A percentile compares a stretch with the other conserved stretches of the same genome.
Evolutionary conservation across 495 filamentous ascomycete genomes (phyloP).

Genomic region (Paragyromitra xinjiangensis): DNA sequence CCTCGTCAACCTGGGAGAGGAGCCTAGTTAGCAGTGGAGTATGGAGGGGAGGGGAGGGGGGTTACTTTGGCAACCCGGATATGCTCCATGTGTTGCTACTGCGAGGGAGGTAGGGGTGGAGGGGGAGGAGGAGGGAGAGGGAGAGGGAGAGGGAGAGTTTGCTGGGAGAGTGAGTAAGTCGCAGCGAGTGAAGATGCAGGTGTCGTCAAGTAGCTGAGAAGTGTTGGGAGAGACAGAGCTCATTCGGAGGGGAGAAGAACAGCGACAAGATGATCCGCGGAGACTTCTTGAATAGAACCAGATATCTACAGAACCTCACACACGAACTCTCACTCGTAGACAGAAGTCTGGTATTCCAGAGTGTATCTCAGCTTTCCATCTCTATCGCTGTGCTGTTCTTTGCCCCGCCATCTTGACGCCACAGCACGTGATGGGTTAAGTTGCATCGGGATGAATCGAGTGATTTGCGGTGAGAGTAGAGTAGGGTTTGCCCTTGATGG

Average conservation of each 20-base stretch:
- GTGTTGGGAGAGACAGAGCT: slow-evolving; percentile 9
- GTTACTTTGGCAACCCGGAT: slow-evolving; percentile 56
- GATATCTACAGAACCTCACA: not conserved
- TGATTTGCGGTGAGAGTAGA: not conserved
- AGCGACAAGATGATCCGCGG: not conserved
- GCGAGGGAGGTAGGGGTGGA: too few relatives aligned
- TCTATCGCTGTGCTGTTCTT: slow-evolving; percentile 31
- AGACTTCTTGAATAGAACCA: not conserved
- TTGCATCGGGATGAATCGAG: slow-evolving; percentile 11
- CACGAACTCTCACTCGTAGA: slow-evolving; percentile 1
- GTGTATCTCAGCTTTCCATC: not conserved
- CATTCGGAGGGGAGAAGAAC: not conserved
- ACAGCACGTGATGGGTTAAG: slow-evolving; percentile 38
- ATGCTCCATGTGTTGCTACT: slow-evolving; percentile 52
- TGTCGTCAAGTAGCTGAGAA: slow-evolving; percentile 24
- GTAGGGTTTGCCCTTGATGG: slow-evolving; percentile 10
- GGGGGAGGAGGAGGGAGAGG: not conserved
- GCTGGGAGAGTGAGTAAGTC: not conserved
- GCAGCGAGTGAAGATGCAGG: slow-evolving; percentile 16
- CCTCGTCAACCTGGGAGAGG: slow-evolving; percentile 66
- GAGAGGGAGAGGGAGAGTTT: not conserved
- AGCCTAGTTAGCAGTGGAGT: slow-evolving; percentile 22
- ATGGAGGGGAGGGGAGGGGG: not conserved
- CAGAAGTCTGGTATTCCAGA: not conserved
- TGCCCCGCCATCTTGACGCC: slow-evolving; percentile 22